These are phyloP conservation scores for Boletales sp. DNA, from an alignment of 768 basidiomycete genomes.

Conservation along the genomic window DNA sequence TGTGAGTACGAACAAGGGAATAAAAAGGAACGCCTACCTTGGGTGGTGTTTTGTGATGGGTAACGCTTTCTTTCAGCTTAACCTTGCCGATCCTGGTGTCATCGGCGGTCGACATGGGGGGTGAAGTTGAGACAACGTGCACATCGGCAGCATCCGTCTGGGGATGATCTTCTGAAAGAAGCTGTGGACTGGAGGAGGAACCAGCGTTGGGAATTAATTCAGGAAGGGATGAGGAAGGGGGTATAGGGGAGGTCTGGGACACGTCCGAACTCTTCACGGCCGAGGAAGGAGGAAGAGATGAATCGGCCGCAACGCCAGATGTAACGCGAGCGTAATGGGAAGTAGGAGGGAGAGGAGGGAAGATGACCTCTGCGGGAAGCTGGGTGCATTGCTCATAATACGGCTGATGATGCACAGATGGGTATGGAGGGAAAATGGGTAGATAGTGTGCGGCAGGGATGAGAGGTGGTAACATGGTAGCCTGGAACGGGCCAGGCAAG, in stretches of 20 bases:
- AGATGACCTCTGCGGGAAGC: conserved; percentile 61
- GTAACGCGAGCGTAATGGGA: conserved; percentile 37
- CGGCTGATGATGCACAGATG: conserved; percentile 66
- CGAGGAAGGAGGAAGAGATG: conserved; percentile 23
- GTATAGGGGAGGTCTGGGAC: conserved; percentile 26
- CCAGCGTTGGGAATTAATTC: conserved; percentile 58
- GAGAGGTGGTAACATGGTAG: conserved; percentile 20
- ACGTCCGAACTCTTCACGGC: conserved; percentile 19
- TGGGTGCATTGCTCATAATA: conserved; percentile 65
- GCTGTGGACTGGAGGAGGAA: conserved; percentile 66
- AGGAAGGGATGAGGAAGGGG: conserved; percentile 47
- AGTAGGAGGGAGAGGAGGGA: conserved; percentile 65
- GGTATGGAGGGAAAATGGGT: conserved; percentile 49
- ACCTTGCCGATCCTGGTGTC: conserved; percentile 10
- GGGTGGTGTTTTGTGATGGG: conserved; percentile 25
- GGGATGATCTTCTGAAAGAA: conserved; percentile 26
- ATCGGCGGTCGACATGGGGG: conserved; percentile 4
- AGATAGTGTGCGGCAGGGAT: conserved; percentile 23
- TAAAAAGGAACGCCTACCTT: conserved; percentile 12
- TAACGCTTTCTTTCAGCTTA: conserved; percentile 16
- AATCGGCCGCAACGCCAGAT: conserved; percentile 7
- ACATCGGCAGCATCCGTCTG: conserved; percentile 15
- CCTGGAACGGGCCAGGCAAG: conserved; percentile 14
- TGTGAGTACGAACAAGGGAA: not conserved
- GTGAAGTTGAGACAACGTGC: conserved; percentile 16